A percentile compares a stretch with the other conserved stretches of the same genome.
phyloP scores from a whole-genome alignment of 2,329 filamentous ascomycete genomes.

The Hypoxylon sp. region DNA sequence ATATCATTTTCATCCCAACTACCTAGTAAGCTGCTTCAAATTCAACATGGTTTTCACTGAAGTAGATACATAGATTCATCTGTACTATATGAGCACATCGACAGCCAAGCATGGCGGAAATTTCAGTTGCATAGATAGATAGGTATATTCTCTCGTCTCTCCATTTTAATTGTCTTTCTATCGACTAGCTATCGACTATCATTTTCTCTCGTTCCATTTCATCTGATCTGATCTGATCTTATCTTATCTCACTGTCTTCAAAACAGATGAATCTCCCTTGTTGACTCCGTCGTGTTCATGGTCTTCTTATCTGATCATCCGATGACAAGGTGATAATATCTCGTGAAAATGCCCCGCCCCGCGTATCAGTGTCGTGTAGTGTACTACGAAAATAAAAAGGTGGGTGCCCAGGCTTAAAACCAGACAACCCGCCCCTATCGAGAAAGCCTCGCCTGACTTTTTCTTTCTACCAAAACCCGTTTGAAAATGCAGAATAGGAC shows the following conservation, averaged over 20 bases:
- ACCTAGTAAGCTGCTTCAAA: too few relatives aligned
- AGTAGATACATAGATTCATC: not conserved
- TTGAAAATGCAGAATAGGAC: conserved; percentile 33
- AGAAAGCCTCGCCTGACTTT: conserved; percentile 26
- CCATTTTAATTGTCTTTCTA: not conserved
- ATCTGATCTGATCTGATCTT: not conserved
- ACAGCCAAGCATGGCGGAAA: not conserved
- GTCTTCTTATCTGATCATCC: not conserved
- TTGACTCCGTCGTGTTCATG: not conserved
- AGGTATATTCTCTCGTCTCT: not conserved
- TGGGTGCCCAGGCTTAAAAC: not conserved
- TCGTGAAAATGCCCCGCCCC: not conserved
- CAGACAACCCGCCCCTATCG: not conserved
- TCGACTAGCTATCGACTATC: conserved; percentile 1
- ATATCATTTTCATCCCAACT: not conserved
- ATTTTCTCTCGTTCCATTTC: not conserved
- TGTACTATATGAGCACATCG: not conserved
- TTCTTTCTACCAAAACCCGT: conserved; percentile 25
- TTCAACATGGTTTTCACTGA: not conserved
- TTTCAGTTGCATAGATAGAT: not conserved
- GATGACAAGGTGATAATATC: not conserved
- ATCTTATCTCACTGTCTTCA: not conserved
- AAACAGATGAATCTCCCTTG: not conserved
- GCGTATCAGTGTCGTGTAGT: conserved; percentile 3
- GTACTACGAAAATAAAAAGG: conserved; percentile 5